Base-by-base conservation (phyloP, 768 basidiomycete species). In the Boletus sp. region DNA sequence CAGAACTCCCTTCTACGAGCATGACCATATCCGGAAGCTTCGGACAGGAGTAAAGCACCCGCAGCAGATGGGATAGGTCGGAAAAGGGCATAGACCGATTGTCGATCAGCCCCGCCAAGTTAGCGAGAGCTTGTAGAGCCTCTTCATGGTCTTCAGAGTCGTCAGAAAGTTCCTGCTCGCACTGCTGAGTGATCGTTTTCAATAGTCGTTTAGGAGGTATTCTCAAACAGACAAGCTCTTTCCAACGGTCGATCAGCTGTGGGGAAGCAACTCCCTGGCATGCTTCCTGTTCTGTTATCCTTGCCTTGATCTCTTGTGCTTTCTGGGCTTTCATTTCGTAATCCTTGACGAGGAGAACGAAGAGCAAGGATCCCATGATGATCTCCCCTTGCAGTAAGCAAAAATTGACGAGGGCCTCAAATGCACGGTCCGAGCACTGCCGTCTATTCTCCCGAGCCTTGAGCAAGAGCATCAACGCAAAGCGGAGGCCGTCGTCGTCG, bases 311-410 rank as follows among this genome's bases (percentile, higher is more conserved):
- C 37, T 68, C 64, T 29, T 63, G 62, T 35, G 68, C 66, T 35
- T 64, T 56, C 46, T 65, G 66, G 50, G 65, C 69, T 25, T 72
- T 72, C 11, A 69, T 53, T 63, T 87, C 80, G 74, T 79, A 86
- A 30, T 89, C 85, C 58, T 85, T 81, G 40, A 88, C 70, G 19
- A 88, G 64, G 39, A 82, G 69, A 1, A 79, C 85, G 52, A 91
- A 88, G 6, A 90, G 71, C 27, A 91, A 70, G 1, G 86, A 84
- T 0, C 82, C 89, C n/a, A 88, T 75, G 38, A 92, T 77, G 46
- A 93, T 83, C 64, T 93, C 90, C 25, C 88, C 88, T 47, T 92
- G 88, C 37, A 90, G 66, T 19, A 93, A 73, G 52, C 85, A 87
- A 9, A 84, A 77, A 4, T 79, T 73, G 58, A 91, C 75, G 46